Percentiles rank a stretch among this genome's conserved stretches.
Conservation (phyloP, 257 asterid species). For the Solanum ossicruentum region DNA sequence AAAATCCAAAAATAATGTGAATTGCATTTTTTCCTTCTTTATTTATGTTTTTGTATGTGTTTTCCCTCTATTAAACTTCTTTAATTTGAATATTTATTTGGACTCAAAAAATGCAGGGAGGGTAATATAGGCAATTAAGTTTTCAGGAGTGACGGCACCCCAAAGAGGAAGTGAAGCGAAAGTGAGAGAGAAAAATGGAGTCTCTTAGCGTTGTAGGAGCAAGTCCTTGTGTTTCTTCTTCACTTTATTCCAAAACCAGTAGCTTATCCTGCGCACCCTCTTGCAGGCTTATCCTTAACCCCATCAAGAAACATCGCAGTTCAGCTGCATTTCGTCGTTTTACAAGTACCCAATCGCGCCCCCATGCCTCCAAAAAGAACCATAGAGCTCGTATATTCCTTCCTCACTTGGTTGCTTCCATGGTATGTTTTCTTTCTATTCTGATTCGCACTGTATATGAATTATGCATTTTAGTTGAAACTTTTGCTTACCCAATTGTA, state of each 20-base stretch:
- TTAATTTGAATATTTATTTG: too few relatives aligned
- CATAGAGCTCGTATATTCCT: slow-evolving; percentile 47
- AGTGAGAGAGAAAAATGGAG: slow-evolving; percentile 33
- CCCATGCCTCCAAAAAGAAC: slow-evolving; percentile 18
- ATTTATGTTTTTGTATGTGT: too few relatives aligned
- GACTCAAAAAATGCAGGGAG: neutral
- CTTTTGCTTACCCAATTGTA: neutral
- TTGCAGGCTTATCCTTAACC: slow-evolving; percentile 13
- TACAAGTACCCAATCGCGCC: slow-evolving; percentile 4
- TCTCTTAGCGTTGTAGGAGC: slow-evolving; percentile 25
- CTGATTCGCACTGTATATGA: neutral
- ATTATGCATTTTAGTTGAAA: neutral
- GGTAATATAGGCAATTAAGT: neutral
- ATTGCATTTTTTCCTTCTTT: too few relatives aligned
- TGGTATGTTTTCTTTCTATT: slow-evolving; percentile 17
- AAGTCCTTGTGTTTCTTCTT: slow-evolving; percentile 16
- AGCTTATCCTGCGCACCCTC: slow-evolving; percentile 20
- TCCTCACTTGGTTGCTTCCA: slow-evolving; percentile 68
- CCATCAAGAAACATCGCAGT: slow-evolving; percentile 2
- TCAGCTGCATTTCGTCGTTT: slow-evolving; percentile 52
- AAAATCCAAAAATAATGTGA: too few relatives aligned
- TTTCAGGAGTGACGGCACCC: neutral
- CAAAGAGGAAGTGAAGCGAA: neutral
- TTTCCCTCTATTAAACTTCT: too few relatives aligned
- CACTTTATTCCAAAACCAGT: slow-evolving; percentile 5